Evolutionary conservation across 305 asterid species (phyloP).

Genomic region (Withania somnifera): DNA sequence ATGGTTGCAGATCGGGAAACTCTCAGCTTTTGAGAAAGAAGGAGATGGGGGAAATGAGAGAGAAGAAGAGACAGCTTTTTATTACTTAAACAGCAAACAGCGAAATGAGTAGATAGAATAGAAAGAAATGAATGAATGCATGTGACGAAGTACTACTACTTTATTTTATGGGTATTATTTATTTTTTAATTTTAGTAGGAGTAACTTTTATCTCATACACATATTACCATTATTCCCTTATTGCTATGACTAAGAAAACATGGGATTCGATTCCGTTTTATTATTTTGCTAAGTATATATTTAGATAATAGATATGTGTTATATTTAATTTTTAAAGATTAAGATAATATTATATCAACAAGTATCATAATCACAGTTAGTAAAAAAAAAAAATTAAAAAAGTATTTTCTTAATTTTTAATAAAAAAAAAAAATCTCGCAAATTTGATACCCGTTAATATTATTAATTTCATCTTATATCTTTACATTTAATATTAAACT

Average conservation of each 20-base stretch:
- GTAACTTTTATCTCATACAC: background rate
- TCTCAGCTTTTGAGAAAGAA: background rate
- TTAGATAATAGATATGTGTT: too few species aligned
- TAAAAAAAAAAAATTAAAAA: too few species aligned
- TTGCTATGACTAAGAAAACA: background rate
- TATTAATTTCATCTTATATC: too few species aligned
- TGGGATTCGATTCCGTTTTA: too few species aligned
- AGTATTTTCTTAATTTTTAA: too few species aligned
- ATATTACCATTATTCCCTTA: background rate
- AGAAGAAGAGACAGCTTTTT: background rate
- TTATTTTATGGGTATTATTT: background rate
- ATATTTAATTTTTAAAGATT: too few species aligned
- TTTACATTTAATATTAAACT: too few species aligned
- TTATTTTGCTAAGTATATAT: too few species aligned
- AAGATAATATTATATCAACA: too few species aligned
- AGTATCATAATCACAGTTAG: too few species aligned
- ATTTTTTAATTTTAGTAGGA: background rate
- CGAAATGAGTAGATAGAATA: background rate
- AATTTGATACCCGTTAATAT: too few species aligned
- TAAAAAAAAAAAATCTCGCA: too few species aligned
- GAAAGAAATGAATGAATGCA: conserved; percentile 2
- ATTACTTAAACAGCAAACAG: background rate
- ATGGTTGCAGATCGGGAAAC: background rate
- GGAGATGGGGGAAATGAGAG: background rate
- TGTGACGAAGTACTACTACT: background rate